These are phyloP conservation scores for Periglandula ipomoeae DNA, from an alignment of 2,329 filamentous ascomycete species.

Conservation along the genomic window DNA sequence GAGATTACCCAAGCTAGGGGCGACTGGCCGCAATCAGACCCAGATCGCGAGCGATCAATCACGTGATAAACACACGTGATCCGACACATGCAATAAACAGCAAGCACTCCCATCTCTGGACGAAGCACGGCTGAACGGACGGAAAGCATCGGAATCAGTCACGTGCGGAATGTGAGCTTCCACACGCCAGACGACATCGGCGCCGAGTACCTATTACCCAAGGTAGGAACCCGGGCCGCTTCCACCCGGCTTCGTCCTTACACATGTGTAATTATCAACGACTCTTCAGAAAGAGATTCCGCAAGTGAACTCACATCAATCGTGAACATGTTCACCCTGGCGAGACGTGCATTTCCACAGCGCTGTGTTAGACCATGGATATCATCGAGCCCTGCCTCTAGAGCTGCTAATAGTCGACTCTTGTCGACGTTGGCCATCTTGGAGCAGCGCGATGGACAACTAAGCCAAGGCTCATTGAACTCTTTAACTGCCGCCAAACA, in stretches of 20 bases:
- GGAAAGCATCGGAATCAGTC: neutral
- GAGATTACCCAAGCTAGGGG: neutral
- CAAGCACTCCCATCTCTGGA: too few relatives aligned
- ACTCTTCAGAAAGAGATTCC: neutral
- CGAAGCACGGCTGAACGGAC: too few relatives aligned
- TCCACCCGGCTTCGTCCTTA: constrained; percentile 10
- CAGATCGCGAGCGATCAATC: neutral
- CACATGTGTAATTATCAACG: neutral
- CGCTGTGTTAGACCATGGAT: neutral
- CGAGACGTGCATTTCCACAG: constrained; percentile 16
- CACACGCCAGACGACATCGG: neutral
- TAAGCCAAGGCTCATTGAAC: constrained; percentile 74
- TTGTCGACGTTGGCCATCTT: constrained; percentile 85
- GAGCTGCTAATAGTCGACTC: constrained; percentile 4
- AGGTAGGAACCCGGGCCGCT: constrained; percentile 15
- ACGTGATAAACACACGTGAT: constrained; percentile 7
- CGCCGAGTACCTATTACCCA: neutral
- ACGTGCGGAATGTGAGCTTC: neutral
- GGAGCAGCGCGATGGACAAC: constrained; percentile 84
- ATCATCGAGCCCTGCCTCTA: neutral
- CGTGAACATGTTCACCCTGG: constrained; percentile 21
- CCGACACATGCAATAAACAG: too few relatives aligned
- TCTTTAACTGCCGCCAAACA: constrained; percentile 80
- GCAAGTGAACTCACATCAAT: neutral
- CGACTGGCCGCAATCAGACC: neutral